Evolutionary conservation across 2,329 filamentous ascomycete genomes (phyloP).

Genomic region (Chrysoporthe deuterocubensis): DNA sequence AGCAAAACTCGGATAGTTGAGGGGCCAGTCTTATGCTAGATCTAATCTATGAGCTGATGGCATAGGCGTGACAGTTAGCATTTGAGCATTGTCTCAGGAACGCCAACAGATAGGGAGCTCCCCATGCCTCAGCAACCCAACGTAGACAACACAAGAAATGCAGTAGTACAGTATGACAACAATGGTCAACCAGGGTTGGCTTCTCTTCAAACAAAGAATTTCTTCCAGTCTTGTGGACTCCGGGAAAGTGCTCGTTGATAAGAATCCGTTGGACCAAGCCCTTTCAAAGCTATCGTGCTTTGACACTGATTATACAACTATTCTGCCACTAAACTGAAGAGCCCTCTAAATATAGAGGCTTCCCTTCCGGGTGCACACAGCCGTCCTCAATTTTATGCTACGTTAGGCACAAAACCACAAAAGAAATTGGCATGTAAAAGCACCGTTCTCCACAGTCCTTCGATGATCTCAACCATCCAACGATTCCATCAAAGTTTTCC

Average conservation of each 20-base stretch:
- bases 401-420: no score
- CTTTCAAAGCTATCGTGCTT: neutral
- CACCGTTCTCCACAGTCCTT: no score
- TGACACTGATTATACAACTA: no score
- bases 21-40: neutral
- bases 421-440: no score
- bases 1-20: neutral
- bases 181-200: neutral
- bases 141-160: neutral
- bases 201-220: neutral
- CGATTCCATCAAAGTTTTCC: no score
- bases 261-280: neutral
- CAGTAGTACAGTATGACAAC: neutral
- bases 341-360: no score
- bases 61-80: neutral
- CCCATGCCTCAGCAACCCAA: neutral
- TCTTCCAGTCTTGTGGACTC: neutral
- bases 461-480: no score
- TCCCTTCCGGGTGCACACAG: no score
- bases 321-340: no score
- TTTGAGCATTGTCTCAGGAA: neutral
- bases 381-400: no score
- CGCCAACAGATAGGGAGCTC: neutral
- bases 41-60: neutral
- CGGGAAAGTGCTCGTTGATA: neutral